Evolutionary conservation across 2,329 filamentous ascomycete genomes (phyloP), one percentile per base, ranked within the genome.

Genomic region (Nannizziopsis barbatae): DNA sequence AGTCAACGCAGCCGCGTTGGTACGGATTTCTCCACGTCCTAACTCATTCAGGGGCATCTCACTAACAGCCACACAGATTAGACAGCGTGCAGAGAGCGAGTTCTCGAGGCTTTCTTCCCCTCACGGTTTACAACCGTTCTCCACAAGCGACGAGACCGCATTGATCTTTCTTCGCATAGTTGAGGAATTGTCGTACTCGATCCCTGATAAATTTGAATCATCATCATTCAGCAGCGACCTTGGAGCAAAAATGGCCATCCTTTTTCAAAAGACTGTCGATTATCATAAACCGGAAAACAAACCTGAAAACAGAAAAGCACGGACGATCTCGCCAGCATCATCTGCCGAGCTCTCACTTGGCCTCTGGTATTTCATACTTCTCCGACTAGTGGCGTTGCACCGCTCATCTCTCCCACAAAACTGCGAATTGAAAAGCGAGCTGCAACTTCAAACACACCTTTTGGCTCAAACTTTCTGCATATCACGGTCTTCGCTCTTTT

Each of bases 301-400:
- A 18, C 1, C 32, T 6, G 18, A 37, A 14, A 7, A 14, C 22
- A 5, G 1, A 20, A 11, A 32, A 43, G 15, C n/a, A 17, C 11
- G 5, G 3, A 31, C 15, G n/a, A 14, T n/a, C 12, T 38, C 22
- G 8, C 17, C n/a, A 6, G 1, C 33, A 11, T 44, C 32, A 20
- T 32, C 20, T 5, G 33, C n/a, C 5, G 45, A 48, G 56, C 56
- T 9, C 56, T 37, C 39, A 31, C 17, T 68, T 33, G 58, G 60
- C 7, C 65, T 68, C 47, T 69, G 67, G 65, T 65, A 68, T 49
- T 66, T 62, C n/a, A 58, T 65, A 33, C 53, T 71, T 31, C 58
- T 71, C 4, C 60, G 64, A 35, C 62, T 71, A 52, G 56, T 67
- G 8, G 58, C 65, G 27, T 60, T 71, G 20, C 67, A 71, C 38